Evolutionary conservation across 768 basidiomycete genomes (phyloP).

Genomic region (Tulasnella sp.): DNA sequence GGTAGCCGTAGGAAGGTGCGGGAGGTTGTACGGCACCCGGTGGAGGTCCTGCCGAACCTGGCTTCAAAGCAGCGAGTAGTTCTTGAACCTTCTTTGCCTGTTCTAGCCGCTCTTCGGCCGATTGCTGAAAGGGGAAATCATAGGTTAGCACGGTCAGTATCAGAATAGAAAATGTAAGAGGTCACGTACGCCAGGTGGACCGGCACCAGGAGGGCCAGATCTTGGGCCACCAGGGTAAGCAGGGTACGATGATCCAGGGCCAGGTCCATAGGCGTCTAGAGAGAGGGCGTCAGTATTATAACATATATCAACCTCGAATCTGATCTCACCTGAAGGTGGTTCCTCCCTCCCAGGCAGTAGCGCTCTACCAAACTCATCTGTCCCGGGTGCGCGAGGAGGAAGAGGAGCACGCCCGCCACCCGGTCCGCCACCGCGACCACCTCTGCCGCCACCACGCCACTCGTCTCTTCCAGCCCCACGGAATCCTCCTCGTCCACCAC

Average conservation of each 20-base stretch:
- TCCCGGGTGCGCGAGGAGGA: slow-evolving; percentile 10
- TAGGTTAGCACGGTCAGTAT: neutral
- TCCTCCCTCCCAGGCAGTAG: slow-evolving; percentile 4
- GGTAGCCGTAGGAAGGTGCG: slow-evolving; percentile 38
- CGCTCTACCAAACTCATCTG: slow-evolving; percentile 13
- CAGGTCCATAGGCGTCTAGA: neutral
- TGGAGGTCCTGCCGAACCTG: neutral
- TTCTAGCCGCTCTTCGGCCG: slow-evolving; percentile 71
- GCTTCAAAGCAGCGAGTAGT: slow-evolving; percentile 34
- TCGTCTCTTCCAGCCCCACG: slow-evolving; percentile 3
- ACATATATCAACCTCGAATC: neutral
- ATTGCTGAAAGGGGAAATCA: neutral
- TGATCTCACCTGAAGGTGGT: neutral
- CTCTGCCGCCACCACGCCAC: slow-evolving; percentile 18
- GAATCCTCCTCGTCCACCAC: neutral
- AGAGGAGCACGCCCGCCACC: neutral
- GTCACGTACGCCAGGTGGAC: neutral
- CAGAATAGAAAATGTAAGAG: neutral
- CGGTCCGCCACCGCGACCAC: neutral
- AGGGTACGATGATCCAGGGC: neutral
- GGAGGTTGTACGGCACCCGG: slow-evolving; percentile 29
- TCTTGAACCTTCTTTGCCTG: slow-evolving; percentile 86
- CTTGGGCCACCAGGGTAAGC: neutral
- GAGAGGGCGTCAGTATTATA: neutral
- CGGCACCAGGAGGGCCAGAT: neutral